Evolutionary conservation across 805 yeast genomes (phyloP).

Genomic region (Starmera amethionina): DNA sequence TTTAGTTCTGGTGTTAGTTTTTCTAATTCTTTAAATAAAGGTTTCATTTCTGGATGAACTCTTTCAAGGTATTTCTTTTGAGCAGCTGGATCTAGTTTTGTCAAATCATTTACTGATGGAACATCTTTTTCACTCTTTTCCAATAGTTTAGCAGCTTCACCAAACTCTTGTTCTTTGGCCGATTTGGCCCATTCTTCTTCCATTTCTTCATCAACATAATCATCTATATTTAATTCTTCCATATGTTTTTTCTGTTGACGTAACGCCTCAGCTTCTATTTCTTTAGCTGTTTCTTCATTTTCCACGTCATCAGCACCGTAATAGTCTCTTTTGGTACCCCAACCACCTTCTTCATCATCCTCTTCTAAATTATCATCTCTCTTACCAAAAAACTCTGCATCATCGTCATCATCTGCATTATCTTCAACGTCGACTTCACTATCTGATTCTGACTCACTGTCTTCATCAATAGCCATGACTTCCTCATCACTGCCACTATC

Average conservation of each 20-base stretch:
- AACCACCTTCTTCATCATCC: conserved; percentile 31
- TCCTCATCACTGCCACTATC: conserved; percentile 38
- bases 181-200: conserved; percentile 70
- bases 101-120: conserved; percentile 32
- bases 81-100: conserved; percentile 41
- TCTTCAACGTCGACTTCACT: conserved; percentile 18
- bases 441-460: conserved; percentile 30
- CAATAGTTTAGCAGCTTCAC: conserved; percentile 17
- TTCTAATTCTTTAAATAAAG: conserved; percentile 55
- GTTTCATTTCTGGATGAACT: conserved; percentile 76
- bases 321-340: conserved; percentile 36
- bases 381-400: conserved; percentile 22
- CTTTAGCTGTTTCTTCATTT: conserved; percentile 64
- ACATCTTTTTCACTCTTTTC: conserved; percentile 22
- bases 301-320: conserved; percentile 46
- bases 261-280: conserved; percentile 80
- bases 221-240: conserved; percentile 66
- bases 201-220: conserved; percentile 68
- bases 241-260: conserved; percentile 76
- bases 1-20: conserved; percentile 32
- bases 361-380: conserved; percentile 20
- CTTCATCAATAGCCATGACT: conserved; percentile 39
- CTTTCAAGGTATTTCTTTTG: conserved; percentile 44
- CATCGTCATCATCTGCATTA: conserved; percentile 20
- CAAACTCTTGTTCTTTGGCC: conserved; percentile 36